Evolutionary conservation across 148 eudicot genomes (phyloP).

Genomic region (Camellia japonica): DNA sequence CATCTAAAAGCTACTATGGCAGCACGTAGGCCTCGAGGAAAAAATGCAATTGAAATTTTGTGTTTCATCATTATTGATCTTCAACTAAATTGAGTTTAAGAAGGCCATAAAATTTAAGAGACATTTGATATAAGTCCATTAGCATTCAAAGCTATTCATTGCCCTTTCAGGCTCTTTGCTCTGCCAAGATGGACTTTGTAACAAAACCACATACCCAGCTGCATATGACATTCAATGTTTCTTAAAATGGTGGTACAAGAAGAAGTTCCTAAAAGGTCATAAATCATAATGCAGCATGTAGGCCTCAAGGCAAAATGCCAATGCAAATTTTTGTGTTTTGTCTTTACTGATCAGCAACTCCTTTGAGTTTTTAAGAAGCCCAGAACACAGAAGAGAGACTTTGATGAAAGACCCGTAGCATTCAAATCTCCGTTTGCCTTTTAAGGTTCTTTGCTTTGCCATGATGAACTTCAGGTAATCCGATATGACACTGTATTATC

Average conservation of each 20-base stretch:
- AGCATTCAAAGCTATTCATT: constrained; percentile 24
- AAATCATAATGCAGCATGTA: not conserved
- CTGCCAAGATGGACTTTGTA: constrained; percentile 21
- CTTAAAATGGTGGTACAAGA: not conserved
- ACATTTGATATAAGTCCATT: constrained; percentile 17
- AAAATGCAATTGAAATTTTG: too few relatives aligned
- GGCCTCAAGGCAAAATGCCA: not conserved
- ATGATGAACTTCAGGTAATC: constrained; percentile 17
- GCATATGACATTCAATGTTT: not conserved
- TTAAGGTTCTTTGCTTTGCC: constrained; percentile 20
- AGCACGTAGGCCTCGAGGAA: too few relatives aligned
- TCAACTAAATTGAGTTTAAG: too few relatives aligned
- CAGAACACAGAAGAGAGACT: constrained; percentile 12
- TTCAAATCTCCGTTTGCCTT: constrained; percentile 21
- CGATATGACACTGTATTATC: not conserved
- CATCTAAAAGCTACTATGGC: too few relatives aligned
- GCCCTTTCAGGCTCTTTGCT: constrained; percentile 12
- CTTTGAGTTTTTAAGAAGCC: constrained; percentile 8
- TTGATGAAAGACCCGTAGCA: constrained; percentile 21
- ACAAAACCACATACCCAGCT: too few relatives aligned
- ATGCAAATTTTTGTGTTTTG: not conserved
- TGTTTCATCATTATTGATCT: too few relatives aligned
- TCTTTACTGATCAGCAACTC: constrained; percentile 13
- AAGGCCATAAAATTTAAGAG: not conserved
- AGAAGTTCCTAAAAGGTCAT: not conserved